These are phyloP conservation scores for Hypholoma sublateritium DNA, from an alignment of 768 basidiomycete species.

Conservation along the genomic window DNA sequence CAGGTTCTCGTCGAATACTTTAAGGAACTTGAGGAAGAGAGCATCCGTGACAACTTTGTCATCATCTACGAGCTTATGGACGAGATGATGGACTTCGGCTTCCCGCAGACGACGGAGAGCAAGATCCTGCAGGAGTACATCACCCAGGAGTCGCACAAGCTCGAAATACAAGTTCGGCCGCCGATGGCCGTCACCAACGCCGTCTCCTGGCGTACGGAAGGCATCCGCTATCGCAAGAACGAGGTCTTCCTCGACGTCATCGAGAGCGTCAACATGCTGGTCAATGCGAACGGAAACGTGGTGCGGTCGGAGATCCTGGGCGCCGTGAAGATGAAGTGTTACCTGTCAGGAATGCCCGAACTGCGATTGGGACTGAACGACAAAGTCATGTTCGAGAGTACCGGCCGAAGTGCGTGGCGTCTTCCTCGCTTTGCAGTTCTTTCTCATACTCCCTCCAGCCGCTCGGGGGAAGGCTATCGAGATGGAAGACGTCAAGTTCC, in stretches of 20 bases:
- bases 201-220: constrained; percentile 97
- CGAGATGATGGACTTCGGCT: constrained; percentile 99
- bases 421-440: not conserved
- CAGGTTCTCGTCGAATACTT: constrained; percentile 97
- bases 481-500: constrained; percentile 99
- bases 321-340: constrained; percentile 99
- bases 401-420: constrained; percentile 77
- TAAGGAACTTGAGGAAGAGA: constrained; percentile 99
- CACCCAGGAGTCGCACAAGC: constrained; percentile 97
- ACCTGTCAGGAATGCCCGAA: constrained; percentile 99
- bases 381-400: constrained; percentile 99
- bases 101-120: constrained; percentile 98
- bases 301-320: constrained; percentile 97
- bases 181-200: constrained; percentile 98
- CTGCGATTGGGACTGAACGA: constrained; percentile 94
- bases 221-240: constrained; percentile 96
- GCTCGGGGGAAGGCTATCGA: constrained; percentile 97
- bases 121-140: constrained; percentile 99
- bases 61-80: constrained; percentile 99
- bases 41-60: constrained; percentile 98
- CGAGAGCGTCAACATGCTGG: constrained; percentile 94
- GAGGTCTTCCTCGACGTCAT: constrained; percentile 99
- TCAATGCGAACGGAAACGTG: constrained; percentile 96
- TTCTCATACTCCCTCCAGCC: constrained; percentile 39
- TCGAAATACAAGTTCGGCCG: constrained; percentile 88